A percentile compares a stretch with the other conserved stretches of the same genome.
These are phyloP conservation scores for Poronia punctata DNA, from an alignment of 495 filamentous ascomycete genomes.

Conservation along the genomic window DNA sequence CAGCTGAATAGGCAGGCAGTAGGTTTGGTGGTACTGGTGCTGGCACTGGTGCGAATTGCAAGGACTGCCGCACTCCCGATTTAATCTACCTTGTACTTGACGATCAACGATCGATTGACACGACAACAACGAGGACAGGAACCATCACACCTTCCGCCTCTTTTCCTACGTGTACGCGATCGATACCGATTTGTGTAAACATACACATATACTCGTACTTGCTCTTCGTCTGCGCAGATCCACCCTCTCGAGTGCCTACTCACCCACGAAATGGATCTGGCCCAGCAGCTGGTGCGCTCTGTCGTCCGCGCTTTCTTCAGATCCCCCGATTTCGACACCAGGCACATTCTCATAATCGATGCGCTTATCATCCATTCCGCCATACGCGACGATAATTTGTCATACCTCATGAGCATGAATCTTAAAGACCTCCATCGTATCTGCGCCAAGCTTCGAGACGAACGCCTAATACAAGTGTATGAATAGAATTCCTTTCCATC, in stretches of 20 bases:
- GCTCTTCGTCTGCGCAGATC: neutral
- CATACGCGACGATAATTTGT: constrained; percentile 80
- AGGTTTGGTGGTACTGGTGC: no score
- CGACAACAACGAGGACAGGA: no score
- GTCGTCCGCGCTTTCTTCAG: constrained; percentile 84
- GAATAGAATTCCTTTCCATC: no score
- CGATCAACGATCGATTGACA: no score
- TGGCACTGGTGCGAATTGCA: no score
- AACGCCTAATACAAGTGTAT: constrained; percentile 77
- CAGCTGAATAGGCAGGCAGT: no score
- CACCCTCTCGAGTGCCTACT: neutral
- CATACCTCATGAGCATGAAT: constrained; percentile 76
- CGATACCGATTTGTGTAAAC: no score
- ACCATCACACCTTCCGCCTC: no score
- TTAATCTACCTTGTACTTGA: no score
- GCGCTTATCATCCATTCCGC: constrained; percentile 87
- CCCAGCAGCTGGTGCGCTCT: constrained; percentile 79
- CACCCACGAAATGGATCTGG: constrained; percentile 70
- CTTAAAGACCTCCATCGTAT: constrained; percentile 84
- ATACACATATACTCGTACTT: no score
- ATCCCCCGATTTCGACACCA: constrained; percentile 46
- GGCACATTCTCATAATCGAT: constrained; percentile 85
- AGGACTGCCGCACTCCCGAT: no score
- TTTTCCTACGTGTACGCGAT: no score
- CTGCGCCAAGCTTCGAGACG: constrained; percentile 74